phyloP scores from a whole-genome alignment of 2,329 filamentous ascomycete species.

The Golovinomyces cichoracearum region DNA sequence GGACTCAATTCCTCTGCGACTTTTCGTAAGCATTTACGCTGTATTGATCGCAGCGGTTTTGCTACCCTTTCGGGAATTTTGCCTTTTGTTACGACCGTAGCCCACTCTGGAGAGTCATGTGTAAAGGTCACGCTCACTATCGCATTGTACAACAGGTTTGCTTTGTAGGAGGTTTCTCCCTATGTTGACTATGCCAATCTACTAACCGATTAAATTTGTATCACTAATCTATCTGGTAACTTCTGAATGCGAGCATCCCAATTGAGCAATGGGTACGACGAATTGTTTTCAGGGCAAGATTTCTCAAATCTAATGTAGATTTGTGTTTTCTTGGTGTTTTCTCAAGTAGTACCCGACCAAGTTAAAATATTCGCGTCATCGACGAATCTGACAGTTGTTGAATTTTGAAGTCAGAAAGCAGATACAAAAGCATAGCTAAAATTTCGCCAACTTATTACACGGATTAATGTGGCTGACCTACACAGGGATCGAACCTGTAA shows the following conservation, averaged over 20 bases:
- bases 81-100: not conserved
- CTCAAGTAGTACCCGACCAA: not conserved
- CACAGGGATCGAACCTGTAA: conserved; percentile 22
- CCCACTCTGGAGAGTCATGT: not conserved
- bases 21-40: not conserved
- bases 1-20: not conserved
- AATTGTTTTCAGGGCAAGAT: not conserved
- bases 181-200: not conserved
- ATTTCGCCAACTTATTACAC: no score
- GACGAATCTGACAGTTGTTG: not conserved
- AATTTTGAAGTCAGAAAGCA: no score
- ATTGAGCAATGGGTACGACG: not conserved
- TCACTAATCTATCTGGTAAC: not conserved
- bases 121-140: not conserved
- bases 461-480: no score
- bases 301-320: not conserved
- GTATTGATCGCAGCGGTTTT: not conserved
- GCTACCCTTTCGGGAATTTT: not conserved
- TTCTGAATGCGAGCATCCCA: not conserved
- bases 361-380: not conserved
- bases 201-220: not conserved
- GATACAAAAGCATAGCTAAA: no score
- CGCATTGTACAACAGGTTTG: not conserved
- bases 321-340: not conserved
- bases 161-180: not conserved